Evolutionary conservation across 805 yeast species (phyloP), one percentile per base, ranked within the genome.

Genomic region (Metschnikowia chrysomelidarum): DNA sequence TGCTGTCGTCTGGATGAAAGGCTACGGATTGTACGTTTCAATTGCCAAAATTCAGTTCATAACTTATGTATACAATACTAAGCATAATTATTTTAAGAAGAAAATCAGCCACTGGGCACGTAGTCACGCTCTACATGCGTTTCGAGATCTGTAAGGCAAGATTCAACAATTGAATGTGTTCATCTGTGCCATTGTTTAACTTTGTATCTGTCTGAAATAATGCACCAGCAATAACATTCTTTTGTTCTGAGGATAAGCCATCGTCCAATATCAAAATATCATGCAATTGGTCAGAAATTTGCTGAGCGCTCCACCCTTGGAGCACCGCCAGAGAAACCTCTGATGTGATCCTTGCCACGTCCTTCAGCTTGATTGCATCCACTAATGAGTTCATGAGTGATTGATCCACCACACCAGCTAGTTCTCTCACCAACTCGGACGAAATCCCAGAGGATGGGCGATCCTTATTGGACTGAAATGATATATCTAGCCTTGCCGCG

Each of bases 101-200:
- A n/a, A n/a, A n/a, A n/a, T n/a, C n/a, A n/a, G n/a, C n/a, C n/a
- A n/a, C n/a, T n/a, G n/a, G n/a, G n/a, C n/a, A n/a, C n/a, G n/a
- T n/a, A n/a, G n/a, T n/a, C n/a, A n/a, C 8, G 4, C 18, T 6
- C 22, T 22, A 34, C 19, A 34, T 23, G 19, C 14, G 24, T 8
- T 18, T 17, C 0, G 69, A 43, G 0, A 66, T 41, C 41, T 59
- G 60, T 39, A 67, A 49, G 32, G 59, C 55, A 46, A 87, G 67
- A 49, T 85, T 83, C 46, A 91, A 69, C 15, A 93, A 52, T 50
- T 86, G 95, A 19, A 91, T 64, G 40, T 84, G 87, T 56, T 91
- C 98, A 51, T 88, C 94, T 4, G 95, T 77, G 11, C 98, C 98
- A 53, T 80, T 87, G 35, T 80, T 73, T 36, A 91, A 66, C 34